These are phyloP conservation scores for Tulasnella sp. DNA, from an alignment of 768 basidiomycete genomes.

Conservation along the genomic window DNA sequence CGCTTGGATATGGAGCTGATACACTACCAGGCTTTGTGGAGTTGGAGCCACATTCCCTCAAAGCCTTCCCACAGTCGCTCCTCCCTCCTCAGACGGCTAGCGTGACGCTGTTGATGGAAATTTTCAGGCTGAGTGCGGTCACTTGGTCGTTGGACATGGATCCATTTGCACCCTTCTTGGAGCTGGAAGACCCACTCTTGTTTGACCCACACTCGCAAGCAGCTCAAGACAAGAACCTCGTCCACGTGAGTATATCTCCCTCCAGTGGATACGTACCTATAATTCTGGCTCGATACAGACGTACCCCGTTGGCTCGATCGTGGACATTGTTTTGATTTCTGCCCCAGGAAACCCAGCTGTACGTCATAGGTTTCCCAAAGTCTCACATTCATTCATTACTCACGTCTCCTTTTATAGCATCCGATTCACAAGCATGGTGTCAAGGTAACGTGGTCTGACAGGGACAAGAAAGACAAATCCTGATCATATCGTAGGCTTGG, in stretches of 20 bases:
- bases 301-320: background rate
- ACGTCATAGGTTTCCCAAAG: too few species aligned
- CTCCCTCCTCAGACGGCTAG: background rate
- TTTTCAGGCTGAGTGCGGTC: background rate
- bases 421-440: constrained; percentile 9
- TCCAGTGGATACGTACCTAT: too few species aligned
- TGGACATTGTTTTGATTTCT: background rate
- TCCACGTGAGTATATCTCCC: too few species aligned
- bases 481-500: too few species aligned
- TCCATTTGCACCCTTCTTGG: constrained; percentile 2
- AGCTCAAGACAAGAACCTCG: background rate
- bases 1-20: background rate
- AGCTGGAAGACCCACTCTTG: background rate
- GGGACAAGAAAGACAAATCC: too few species aligned
- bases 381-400: background rate
- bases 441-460: too few species aligned
- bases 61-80: background rate
- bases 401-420: background rate
- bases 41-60: background rate
- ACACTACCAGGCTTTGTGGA: background rate
- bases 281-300: too few species aligned
- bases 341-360: background rate
- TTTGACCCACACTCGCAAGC: background rate
- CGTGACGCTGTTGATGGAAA: background rate
- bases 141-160: constrained; percentile 1